Base-by-base conservation (phyloP, 148 eudicot genomes). In the Vaccinium vitisidaea region DNA sequence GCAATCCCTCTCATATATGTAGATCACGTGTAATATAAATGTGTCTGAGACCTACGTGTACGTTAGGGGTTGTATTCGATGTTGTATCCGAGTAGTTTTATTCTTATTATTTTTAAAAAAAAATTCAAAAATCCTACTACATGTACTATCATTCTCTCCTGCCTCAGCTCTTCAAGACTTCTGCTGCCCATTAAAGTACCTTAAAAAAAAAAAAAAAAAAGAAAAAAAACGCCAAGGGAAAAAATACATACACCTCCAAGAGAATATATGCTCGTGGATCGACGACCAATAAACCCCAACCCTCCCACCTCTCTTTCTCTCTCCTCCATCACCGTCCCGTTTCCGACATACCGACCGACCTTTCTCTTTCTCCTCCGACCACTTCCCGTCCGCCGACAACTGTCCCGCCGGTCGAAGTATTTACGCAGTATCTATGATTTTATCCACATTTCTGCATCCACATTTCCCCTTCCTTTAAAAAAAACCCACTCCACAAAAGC, bases 241-340 rank as follows among this genome's bases (percentile, higher is more conserved):
- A 69, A 9, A 12, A 69, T 32, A 25, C 16, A 69, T 32, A 25
- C 16, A 69, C 15, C 8, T 19, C 2, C 25, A 27, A 13, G 16
- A 25, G 74, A 69, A 69, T 69, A 69, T 69, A 69, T 69, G 74
- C 74, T 30, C 5, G 39, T 5, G 36, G 8, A 69, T 69, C 74
- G 18, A 69, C 39, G 39, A 69, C 39, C 74, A 14, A 67, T 23
- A 67, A 67, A 67, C 74, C 74, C 43, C 74, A 23, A 65, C 25
- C 15, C 71, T 0, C 32, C 21, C 25, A 8, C 13, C 2, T 6
- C 59, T 2, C 32, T 10, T 14, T 25, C 73, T 61, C 69, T 61
- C 69, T 65, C 10, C 36, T 19, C 23, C 5, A 36, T 67, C 61
- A 15, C 61, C 84, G 76, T 82, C 76, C 61, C 83, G 59, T 82